Base-by-base conservation (phyloP, 1,284 basidiomycete species). In the Cryptococcus depauperatus region DNA sequence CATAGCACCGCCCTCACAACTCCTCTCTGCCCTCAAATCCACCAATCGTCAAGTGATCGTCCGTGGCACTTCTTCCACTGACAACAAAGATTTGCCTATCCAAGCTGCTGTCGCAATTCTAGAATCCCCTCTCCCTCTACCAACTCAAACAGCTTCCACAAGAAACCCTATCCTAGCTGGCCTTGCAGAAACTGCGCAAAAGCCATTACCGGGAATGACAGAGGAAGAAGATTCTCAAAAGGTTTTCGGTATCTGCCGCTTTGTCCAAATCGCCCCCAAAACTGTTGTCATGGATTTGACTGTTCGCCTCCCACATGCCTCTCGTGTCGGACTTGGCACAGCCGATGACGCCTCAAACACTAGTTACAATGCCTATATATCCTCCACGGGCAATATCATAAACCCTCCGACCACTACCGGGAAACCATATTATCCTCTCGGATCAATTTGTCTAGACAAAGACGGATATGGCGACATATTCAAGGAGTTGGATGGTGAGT, bases 41-140 rank as follows among this genome's bases (percentile, higher is more conserved):
- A 72, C 70, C 3, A 54, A 69, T 19, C 65, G 70, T 28, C 71
- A 73, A 58, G 69, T 71, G 18, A 62, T 73, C n/a, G 70, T 72
- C 33, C 59, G 70, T 11, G 71, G 71, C 27, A 51, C 68, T 6
- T 62, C 62, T 32, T 54, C 64, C 30, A 53, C 64, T 1, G 55
- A 58, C 28, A 48, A 51, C 25, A 46, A 57, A 13, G 43, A 47
- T 34, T 37, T 53, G 8, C 57, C 59, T 2, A 42, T 54, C 7
- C 46, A 59, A 43, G 71, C 71, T 0, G 71, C 70, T 27, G 64
- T 73, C 1, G 61, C 69, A 7, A 71, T 73, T 48, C 59, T 73
- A 37, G 71, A 73, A 56, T 67, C 68, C 13, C 69, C 68, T 6
- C 44, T 68, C 16, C 59, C 64, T 4, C 38, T 69, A 5, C 58